These are phyloP conservation scores for Neonectria coccinea DNA, from an alignment of 2,329 filamentous ascomycete species.

Conservation along the genomic window DNA sequence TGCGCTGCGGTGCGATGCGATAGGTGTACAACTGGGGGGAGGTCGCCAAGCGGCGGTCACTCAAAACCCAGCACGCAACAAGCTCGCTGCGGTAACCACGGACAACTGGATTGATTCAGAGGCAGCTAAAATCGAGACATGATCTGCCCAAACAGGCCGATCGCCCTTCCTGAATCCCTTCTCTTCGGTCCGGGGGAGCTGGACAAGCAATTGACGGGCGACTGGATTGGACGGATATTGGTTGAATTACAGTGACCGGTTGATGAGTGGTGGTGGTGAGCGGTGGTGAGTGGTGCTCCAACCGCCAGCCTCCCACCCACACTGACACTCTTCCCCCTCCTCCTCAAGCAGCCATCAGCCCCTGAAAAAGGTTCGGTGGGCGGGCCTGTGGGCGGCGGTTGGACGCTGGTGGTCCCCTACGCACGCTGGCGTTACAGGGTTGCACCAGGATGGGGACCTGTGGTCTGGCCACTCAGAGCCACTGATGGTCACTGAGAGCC, in stretches of 20 bases:
- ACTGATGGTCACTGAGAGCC: conserved; percentile 29
- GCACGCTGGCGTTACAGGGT: conserved; percentile 14
- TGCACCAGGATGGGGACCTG: neutral
- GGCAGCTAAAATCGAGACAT: conserved; percentile 53
- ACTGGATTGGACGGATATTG: conserved; percentile 8
- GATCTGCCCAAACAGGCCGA: conserved; percentile 47
- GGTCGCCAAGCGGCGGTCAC: conserved; percentile 27
- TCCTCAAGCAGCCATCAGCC: conserved; percentile 27
- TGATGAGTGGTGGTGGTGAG: conserved; percentile 1
- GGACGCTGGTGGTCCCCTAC: conserved; percentile 14
- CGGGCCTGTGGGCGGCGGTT: conserved; percentile 24
- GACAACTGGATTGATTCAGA: conserved; percentile 35
- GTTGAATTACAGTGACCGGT: conserved; percentile 20
- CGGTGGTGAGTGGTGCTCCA: conserved; percentile 24
- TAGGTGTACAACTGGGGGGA: conserved; percentile 26
- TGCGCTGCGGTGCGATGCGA: conserved; percentile 36
- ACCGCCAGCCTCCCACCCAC: conserved; percentile 18
- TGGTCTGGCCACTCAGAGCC: conserved; percentile 19
- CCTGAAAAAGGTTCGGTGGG: conserved; percentile 41
- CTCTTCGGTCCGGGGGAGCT: conserved; percentile 7
- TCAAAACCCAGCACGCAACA: conserved; percentile 2
- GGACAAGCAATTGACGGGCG: neutral
- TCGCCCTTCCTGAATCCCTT: conserved; percentile 11
- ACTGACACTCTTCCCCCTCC: conserved; percentile 21
- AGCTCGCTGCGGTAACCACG: conserved; percentile 17